A percentile compares a stretch with the other conserved stretches of the same genome.
These are phyloP conservation scores for Ramicandelaber brevisporus DNA, from an alignment of 192 early-diverging fungal genomes.

Conservation along the genomic window DNA sequence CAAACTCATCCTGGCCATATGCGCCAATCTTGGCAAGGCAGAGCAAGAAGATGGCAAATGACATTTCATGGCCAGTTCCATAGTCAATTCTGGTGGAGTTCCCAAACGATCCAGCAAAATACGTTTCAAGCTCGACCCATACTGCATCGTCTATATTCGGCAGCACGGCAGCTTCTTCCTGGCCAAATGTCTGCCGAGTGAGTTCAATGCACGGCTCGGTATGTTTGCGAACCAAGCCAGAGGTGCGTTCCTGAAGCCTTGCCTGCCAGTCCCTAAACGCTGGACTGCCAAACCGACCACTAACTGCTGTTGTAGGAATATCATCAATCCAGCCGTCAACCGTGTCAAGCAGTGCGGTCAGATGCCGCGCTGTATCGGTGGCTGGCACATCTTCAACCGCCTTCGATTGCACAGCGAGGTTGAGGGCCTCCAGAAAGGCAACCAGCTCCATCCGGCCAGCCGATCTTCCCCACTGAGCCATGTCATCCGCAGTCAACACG, in stretches of 20 bases:
- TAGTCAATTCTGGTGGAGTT: slow-evolving; percentile 84
- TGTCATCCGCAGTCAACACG: too few species aligned
- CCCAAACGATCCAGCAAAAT: slow-evolving; percentile 55
- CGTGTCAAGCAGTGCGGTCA: slow-evolving; percentile 39
- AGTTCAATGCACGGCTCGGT: neutral
- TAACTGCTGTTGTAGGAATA: slow-evolving; percentile 40
- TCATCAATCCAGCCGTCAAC: slow-evolving; percentile 41
- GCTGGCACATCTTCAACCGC: too few species aligned
- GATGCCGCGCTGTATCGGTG: too few species aligned
- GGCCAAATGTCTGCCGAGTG: slow-evolving; percentile 1
- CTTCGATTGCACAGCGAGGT: too few species aligned
- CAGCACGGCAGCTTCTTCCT: slow-evolving; percentile 7
- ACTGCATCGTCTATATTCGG: slow-evolving; percentile 13
- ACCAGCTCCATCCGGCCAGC: too few species aligned
- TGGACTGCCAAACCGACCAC: slow-evolving; percentile 77
- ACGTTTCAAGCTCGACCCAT: slow-evolving; percentile 40
- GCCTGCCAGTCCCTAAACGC: slow-evolving; percentile 64
- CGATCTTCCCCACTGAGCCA: too few species aligned
- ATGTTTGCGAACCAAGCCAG: neutral
- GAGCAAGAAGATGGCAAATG: slow-evolving; percentile 62
- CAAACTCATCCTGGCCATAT: slow-evolving; percentile 30
- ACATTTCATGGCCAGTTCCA: slow-evolving; percentile 86
- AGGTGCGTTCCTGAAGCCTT: slow-evolving; percentile 11
- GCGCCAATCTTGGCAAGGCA: slow-evolving; percentile 46
- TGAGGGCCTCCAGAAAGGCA: too few species aligned